Evolutionary conservation across 2,329 filamentous ascomycete species (phyloP), one percentile per base, ranked within the genome.

Genomic region (Trichoderma sp.): DNA sequence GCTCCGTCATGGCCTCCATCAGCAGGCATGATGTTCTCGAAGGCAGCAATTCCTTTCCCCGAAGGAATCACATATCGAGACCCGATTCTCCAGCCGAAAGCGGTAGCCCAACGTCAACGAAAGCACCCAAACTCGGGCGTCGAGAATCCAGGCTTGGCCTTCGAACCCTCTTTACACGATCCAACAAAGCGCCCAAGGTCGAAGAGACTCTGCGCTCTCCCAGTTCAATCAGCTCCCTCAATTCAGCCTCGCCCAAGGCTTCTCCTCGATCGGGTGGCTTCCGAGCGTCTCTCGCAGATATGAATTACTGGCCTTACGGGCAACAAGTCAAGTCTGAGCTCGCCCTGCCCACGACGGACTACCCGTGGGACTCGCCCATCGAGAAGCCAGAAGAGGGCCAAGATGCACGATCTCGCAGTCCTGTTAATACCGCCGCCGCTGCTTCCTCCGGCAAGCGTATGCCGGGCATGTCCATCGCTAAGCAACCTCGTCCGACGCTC

Each of bases 141-240:
- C 77, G 83, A 67, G 83, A 85, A 66, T 86, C 84, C 17, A 82
- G 78, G 65, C 70, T 85, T 58, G 83, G 81, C 3, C 72, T 86
- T 56, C 78, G 82, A 61, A 81, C 75, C 67, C 77, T 87, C 9
- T 86, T 87, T 68, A 76, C 79, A 47, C 79, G 81, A 66, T 76
- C 77, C 19, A 48, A n/a, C 21, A 84, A 78, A 70, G 57, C 73
- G 3, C 69, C 71, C 14, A 78, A 76, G 66, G 75, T 79, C 6
- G 64, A 68, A 4, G 76, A 79, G 30, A 72, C 72, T 5, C 64
- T 73, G 4, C 67, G 72, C 3, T 71, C 74, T 9, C 71, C 74
- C 24, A 60, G 57, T 21, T 60, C 57, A 6, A 34, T 60, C 34
- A 60, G 34, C 21, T 41, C 48, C 10, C 57, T 59, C 56, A 59